phyloP scores from a whole-genome alignment of 208 protist genomes.

The Leishmania arabica region DNA sequence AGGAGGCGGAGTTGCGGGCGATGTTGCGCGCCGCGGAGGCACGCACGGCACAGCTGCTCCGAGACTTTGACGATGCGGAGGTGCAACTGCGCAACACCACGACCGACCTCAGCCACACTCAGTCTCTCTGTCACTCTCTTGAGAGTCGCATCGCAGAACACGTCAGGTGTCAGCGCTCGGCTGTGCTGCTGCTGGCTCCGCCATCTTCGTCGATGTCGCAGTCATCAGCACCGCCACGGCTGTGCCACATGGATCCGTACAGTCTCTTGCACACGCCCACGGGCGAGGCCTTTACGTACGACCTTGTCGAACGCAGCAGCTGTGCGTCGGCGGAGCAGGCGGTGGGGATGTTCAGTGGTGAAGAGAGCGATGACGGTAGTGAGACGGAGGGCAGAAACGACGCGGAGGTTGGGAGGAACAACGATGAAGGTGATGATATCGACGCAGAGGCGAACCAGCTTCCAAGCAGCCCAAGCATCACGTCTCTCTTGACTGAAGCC shows the following conservation, averaged over 20 bases:
- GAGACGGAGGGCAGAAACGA: background rate
- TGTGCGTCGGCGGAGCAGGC: background rate
- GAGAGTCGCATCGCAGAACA: slow-evolving; percentile 22
- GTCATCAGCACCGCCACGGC: background rate
- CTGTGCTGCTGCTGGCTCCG: slow-evolving; percentile 8
- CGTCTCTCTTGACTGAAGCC: slow-evolving; percentile 14
- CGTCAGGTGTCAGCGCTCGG: slow-evolving; percentile 22
- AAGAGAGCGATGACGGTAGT: background rate
- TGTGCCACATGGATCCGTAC: slow-evolving; percentile 23
- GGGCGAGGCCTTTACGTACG: slow-evolving; percentile 15
- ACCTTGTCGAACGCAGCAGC: slow-evolving; percentile 12
- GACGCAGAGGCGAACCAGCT: slow-evolving; percentile 4
- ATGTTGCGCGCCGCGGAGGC: slow-evolving; percentile 21
- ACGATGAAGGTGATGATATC: slow-evolving; percentile 1
- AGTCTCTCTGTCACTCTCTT: slow-evolving; percentile 16
- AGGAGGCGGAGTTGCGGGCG: slow-evolving; percentile 40
- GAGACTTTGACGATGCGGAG: slow-evolving; percentile 5
- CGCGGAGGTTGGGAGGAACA: background rate
- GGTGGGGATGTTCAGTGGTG: background rate
- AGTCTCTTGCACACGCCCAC: slow-evolving; percentile 22
- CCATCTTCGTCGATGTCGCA: background rate
- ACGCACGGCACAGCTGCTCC: slow-evolving; percentile 2
- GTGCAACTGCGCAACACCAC: slow-evolving; percentile 8
- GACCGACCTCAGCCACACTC: slow-evolving; percentile 15
- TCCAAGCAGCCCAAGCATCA: background rate